Evolutionary conservation across 108 stramenopile species (phyloP), one percentile per base, ranked within the genome.

Genomic region (Conticribra weissflogii): DNA sequence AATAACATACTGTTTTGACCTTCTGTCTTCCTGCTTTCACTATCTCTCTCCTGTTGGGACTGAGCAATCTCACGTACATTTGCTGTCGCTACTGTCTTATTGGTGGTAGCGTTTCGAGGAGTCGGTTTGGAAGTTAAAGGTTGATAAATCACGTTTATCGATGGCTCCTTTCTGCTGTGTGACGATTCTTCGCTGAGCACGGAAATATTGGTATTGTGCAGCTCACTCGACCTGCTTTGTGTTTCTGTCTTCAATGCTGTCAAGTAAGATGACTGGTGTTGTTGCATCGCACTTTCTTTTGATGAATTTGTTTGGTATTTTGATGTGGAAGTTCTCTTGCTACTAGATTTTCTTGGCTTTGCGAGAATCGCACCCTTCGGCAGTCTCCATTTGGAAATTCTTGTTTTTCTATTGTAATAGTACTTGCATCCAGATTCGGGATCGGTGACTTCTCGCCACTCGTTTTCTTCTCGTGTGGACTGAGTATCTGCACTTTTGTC

Each of bases 341-440:
- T 4, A 28, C 16, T 47, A 18, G 21, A 49, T 54, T 52, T 49
- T 32, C 65, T 65, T 23, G 56, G 1, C 34, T 66, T 66, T 9
- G 44, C 56, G 1, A 78, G 57, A 23, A 66, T 50, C 0, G 69
- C 77, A 12, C 74, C 84, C 25, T 78, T 66, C 8, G 91, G 91
- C 46, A 86, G 81, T 21, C 88, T 75, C 97, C 97, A 99, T 61
- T 95, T 92, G 19, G 96, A 94, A 66, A 91, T 83, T 16, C 96
- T 59, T 33, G 96, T 97, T 31, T 66, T 53, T 22, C 76, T 60
- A 72, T 98, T 88, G 59, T 97, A 99, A 65, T 94, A 99, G 77
- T 97, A 99, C 0, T 83, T 92, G 51, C 86, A 66, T 49, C 90
- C 92, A 12, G 91, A 79, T 41, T 74, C 76, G 8, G 96, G 93